Base-by-base conservation (phyloP, 106 monocot species). In the Apostasia ramifera region DNA sequence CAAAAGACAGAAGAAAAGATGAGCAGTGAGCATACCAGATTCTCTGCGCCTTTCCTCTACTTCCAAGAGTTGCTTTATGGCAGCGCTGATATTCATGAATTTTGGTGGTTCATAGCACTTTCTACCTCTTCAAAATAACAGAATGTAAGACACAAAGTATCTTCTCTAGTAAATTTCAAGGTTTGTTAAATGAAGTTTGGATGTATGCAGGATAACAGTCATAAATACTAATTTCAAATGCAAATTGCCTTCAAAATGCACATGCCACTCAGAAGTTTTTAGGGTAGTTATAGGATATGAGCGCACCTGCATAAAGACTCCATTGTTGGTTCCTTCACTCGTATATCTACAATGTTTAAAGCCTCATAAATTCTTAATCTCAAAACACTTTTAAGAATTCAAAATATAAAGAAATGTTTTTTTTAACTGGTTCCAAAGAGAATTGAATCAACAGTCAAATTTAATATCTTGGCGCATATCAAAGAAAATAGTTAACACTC, bases 271-370 rank as follows among this genome's bases (percentile, higher is more conserved):
- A 64, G 13, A 47, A 51, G 39, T 13, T 59, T 48, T 74, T 41
- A 50, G 40, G 61, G 55, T 55, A 63, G n/a, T 45, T 63, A 44
- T 61, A 40, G 12, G 9, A 48, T 59, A 59, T 62, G 8, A 4
- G 5, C 42, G 37, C 77, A 91, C 94, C 94, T 91, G 84, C 86
- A 88, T 57, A 95, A 78, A 61, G 87, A 88, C 76, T 95, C 95
- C 61, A 88, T 59, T 8, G 92, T 80, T 10, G 95, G 95, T 45
- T 95, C 95, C 84, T 95, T 95, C 56, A 95, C 95, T 63, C 91
- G 95, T 61, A 95, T 95, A 92, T 95, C 88, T 88, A 83, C 76
- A 81, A 66, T 66, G 11, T 47, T 7, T 53, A 43, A 57, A 59
- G 14, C 48, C n/a, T 7, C 8, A 48, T 65, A 65, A 49, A 6